Evolutionary conservation across 805 yeast species (phyloP).

Genomic region (Maudiozyma pseudohumilis): DNA sequence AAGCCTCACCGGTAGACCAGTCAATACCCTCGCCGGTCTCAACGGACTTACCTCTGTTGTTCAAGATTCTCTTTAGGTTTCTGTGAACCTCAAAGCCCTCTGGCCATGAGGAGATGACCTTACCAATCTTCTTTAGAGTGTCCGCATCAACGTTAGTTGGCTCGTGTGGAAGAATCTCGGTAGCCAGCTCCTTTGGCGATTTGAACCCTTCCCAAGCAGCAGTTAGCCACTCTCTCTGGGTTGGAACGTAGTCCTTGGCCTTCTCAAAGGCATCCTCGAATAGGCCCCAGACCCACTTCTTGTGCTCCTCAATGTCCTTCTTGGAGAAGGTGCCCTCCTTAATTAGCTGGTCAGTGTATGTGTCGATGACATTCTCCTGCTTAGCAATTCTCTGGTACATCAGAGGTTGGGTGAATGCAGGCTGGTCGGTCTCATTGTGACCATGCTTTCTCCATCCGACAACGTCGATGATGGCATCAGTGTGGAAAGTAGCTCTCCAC

Average conservation of each 20-base stretch:
- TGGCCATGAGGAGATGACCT: slow-evolving; percentile 74
- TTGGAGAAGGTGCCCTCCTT: slow-evolving; percentile 82
- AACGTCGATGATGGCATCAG: slow-evolving; percentile 92
- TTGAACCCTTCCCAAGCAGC: slow-evolving; percentile 99
- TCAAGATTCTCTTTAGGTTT: slow-evolving; percentile 90
- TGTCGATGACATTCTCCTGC: slow-evolving; percentile 81
- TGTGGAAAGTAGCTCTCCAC: slow-evolving; percentile 94
- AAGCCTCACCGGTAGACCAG: slow-evolving; percentile 99
- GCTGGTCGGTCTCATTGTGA: slow-evolving; percentile 99
- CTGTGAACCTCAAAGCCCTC: slow-evolving; percentile 81
- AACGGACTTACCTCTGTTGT: slow-evolving; percentile 74
- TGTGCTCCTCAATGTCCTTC: slow-evolving; percentile 90
- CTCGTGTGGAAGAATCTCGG: slow-evolving; percentile 88
- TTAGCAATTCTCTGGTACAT: slow-evolving; percentile 89
- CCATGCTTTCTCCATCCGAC: slow-evolving; percentile 99
- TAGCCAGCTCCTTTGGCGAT: slow-evolving; percentile 92
- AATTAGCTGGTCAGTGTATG: slow-evolving; percentile 69
- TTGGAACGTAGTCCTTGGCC: slow-evolving; percentile 83
- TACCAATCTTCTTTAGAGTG: slow-evolving; percentile 69
- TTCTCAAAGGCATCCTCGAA: slow-evolving; percentile 84
- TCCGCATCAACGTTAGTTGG: slow-evolving; percentile 83
- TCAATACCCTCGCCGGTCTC: slow-evolving; percentile 91
- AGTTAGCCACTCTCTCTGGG: slow-evolving; percentile 94
- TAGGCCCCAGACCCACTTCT: slow-evolving; percentile 93
- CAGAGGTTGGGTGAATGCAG: slow-evolving; percentile 95